These are phyloP conservation scores for Fusarium compactum DNA, from an alignment of 2,329 filamentous ascomycete species.

Conservation along the genomic window DNA sequence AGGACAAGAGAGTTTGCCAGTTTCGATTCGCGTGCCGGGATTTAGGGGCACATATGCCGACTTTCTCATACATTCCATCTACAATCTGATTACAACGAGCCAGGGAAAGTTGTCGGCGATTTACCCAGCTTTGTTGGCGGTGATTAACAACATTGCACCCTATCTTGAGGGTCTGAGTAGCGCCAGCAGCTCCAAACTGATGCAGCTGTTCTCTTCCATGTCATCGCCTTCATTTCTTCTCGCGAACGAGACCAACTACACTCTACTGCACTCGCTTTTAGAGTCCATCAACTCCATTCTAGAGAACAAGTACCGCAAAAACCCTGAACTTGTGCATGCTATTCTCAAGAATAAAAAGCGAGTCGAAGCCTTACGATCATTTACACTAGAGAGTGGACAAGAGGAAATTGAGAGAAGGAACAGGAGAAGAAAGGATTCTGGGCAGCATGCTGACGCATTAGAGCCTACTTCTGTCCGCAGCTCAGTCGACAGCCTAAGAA, in stretches of 20 bases:
- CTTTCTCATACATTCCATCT: slow-evolving; percentile 94
- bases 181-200: slow-evolving; percentile 80
- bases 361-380: slow-evolving; percentile 86
- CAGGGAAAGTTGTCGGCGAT: slow-evolving; percentile 91
- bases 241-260: slow-evolving; percentile 91
- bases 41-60: slow-evolving; percentile 94
- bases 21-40: slow-evolving; percentile 81
- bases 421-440: slow-evolving; percentile 74
- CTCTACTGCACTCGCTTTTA: slow-evolving; percentile 81
- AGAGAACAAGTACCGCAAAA: slow-evolving; percentile 87
- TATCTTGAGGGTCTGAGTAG: slow-evolving; percentile 82
- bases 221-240: slow-evolving; percentile 92
- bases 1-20: slow-evolving; percentile 86
- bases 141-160: slow-evolving; percentile 93
- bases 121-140: slow-evolving; percentile 89
- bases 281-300: slow-evolving; percentile 91
- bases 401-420: slow-evolving; percentile 88
- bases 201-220: slow-evolving; percentile 92
- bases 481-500: slow-evolving; percentile 76
- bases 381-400: slow-evolving; percentile 91
- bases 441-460: slow-evolving; percentile 61
- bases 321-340: slow-evolving; percentile 83
- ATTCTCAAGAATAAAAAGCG: slow-evolving; percentile 83
- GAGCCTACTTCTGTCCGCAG: slow-evolving; percentile 66
- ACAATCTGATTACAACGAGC: slow-evolving; percentile 89